Evolutionary conservation across 257 asterid species (phyloP).

Genomic region (Primulina eburnea): DNA sequence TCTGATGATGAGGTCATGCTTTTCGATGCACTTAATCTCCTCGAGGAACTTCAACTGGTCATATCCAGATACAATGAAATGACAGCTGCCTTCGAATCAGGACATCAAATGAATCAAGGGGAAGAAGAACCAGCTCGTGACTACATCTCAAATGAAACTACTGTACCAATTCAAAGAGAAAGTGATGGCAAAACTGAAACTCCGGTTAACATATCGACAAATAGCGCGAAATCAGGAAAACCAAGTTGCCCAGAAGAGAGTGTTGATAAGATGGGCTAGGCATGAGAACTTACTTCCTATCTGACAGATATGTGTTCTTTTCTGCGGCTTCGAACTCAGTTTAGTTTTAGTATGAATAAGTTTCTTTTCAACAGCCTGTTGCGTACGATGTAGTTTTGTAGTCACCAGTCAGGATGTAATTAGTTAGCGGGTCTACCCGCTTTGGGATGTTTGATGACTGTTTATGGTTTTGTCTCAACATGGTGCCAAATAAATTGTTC

Average conservation of each 20-base stretch:
- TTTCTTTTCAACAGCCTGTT: too few relatives aligned
- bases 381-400: not conserved
- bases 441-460: not conserved
- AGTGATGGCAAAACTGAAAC: conserved; percentile 24
- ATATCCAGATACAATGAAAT: conserved; percentile 55
- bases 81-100: conserved; percentile 45
- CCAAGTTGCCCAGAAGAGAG: conserved; percentile 27
- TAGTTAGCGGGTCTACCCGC: not conserved
- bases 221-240: conserved; percentile 26
- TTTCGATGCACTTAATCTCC: conserved; percentile 82
- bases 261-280: conserved; percentile 29
- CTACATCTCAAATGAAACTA: conserved; percentile 29
- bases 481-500: not conserved
- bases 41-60: conserved; percentile 72
- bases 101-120: conserved; percentile 25
- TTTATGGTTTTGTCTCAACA: not conserved
- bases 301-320: too few relatives aligned
- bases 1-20: conserved; percentile 77
- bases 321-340: too few relatives aligned
- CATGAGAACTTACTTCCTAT: not conserved
- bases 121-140: conserved; percentile 30
- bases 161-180: conserved; percentile 26
- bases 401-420: not conserved
- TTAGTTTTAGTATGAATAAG: too few relatives aligned
- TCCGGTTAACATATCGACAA: conserved; percentile 26